Evolutionary conservation across 2,329 filamentous ascomycete species (phyloP).

Genomic region (Aulographum hederae): DNA sequence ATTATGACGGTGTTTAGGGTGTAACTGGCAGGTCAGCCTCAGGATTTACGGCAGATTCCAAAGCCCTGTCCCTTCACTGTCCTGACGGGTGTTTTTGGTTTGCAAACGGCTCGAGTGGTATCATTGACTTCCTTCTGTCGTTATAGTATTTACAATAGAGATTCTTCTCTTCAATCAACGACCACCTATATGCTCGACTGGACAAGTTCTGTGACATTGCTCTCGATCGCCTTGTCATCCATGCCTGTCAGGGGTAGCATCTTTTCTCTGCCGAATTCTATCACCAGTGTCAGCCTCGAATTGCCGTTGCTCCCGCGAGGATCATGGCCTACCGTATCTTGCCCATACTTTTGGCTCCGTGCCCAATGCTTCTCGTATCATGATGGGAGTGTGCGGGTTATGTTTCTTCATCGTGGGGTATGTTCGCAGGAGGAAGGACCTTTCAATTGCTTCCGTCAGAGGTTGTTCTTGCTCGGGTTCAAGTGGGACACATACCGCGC

Average conservation of each 20-base stretch:
- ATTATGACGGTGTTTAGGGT: too few species aligned
- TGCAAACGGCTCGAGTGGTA: too few species aligned
- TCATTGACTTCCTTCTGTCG: too few species aligned
- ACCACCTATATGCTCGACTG: slow-evolving; percentile 17
- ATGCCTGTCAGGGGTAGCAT: slow-evolving; percentile 46
- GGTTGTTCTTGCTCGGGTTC: neutral
- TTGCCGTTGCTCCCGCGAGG: neutral
- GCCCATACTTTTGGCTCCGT: slow-evolving; percentile 77
- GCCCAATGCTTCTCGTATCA: slow-evolving; percentile 81
- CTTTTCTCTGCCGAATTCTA: slow-evolving; percentile 51
- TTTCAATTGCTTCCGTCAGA: too few species aligned
- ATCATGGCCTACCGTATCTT: slow-evolving; percentile 55
- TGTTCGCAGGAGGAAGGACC: slow-evolving; percentile 73
- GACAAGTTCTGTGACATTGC: slow-evolving; percentile 44
- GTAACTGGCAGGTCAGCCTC: too few species aligned
- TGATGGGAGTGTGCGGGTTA: slow-evolving; percentile 84
- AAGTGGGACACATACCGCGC: slow-evolving; percentile 67
- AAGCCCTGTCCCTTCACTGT: too few species aligned
- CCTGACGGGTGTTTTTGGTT: too few species aligned
- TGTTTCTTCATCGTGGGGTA: slow-evolving; percentile 99
- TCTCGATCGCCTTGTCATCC: slow-evolving; percentile 53
- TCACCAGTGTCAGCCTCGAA: slow-evolving; percentile 4
- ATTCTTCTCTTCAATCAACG: neutral
- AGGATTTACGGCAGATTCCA: too few species aligned
- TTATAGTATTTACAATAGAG: neutral